phyloP scores from a whole-genome alignment of 441 rosid species.

The Erodium moschatum region DNA sequence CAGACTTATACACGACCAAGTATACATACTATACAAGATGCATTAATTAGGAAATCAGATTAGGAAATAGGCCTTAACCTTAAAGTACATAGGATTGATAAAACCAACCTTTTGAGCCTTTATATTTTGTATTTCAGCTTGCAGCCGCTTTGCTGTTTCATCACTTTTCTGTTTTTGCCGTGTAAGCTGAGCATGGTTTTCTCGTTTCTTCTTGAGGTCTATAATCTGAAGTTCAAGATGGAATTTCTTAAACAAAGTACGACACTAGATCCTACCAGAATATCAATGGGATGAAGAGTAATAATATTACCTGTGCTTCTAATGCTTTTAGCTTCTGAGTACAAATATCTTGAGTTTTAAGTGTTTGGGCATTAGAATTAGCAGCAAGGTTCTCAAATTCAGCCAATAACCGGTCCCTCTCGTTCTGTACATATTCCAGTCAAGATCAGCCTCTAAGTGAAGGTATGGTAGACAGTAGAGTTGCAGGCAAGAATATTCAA shows the following conservation, averaged over 20 bases:
- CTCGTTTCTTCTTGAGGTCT: slow-evolving; percentile 59
- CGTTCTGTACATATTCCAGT: slow-evolving; percentile 34
- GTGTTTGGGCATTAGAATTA: slow-evolving; percentile 45
- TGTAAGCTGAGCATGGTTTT: slow-evolving; percentile 47
- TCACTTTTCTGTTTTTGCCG: slow-evolving; percentile 67
- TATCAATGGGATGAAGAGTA: neutral
- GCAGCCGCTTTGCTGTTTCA: slow-evolving; percentile 54
- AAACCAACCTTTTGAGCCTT: slow-evolving; percentile 54
- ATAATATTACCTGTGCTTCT: slow-evolving; percentile 49
- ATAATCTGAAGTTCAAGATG: slow-evolving; percentile 30
- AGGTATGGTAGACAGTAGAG: slow-evolving; percentile 14
- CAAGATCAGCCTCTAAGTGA: slow-evolving; percentile 16
- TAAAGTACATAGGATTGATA: neutral
- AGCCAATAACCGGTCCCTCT: slow-evolving; percentile 48
- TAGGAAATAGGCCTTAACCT: too few species aligned
- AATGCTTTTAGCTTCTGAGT: slow-evolving; percentile 51
- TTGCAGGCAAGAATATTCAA: slow-evolving; percentile 13
- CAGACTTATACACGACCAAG: too few species aligned
- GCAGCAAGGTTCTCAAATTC: slow-evolving; percentile 52
- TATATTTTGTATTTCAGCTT: slow-evolving; percentile 53
- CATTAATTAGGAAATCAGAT: too few species aligned
- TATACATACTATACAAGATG: too few species aligned
- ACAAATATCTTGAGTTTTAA: slow-evolving; percentile 38
- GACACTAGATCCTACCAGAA: slow-evolving; percentile 11
- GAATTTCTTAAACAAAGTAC: slow-evolving; percentile 12